A percentile compares a stretch with the other conserved stretches of the same genome.
Conservation (phyloP, 2,329 filamentous ascomycete species). For the Coleophoma crateriformis region DNA sequence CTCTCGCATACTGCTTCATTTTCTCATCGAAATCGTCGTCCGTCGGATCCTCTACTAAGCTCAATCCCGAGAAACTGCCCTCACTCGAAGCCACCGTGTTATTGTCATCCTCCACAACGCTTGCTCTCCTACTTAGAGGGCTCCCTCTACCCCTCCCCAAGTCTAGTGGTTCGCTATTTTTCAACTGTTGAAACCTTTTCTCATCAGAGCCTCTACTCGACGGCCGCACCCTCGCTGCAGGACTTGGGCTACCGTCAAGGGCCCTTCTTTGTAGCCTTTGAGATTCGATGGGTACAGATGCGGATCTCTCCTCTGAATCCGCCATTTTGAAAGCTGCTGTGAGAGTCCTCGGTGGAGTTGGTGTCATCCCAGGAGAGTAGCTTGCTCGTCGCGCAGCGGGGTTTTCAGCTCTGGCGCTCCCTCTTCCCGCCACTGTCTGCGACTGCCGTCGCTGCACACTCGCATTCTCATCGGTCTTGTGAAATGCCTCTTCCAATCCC, state of each 20-base stretch:
- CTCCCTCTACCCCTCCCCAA: neutral
- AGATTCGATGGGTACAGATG: conserved; percentile 4
- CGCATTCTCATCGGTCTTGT: conserved; percentile 8
- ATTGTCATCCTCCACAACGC: neutral
- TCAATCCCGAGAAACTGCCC: conserved; percentile 1
- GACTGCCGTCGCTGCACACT: conserved; percentile 1
- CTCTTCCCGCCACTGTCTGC: neutral
- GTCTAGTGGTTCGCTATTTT: neutral
- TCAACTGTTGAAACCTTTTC: neutral
- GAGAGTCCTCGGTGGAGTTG: conserved; percentile 5
- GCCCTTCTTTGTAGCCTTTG: conserved; percentile 6
- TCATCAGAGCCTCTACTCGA: conserved; percentile 2
- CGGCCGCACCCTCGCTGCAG: conserved; percentile 6
- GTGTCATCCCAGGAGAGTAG: conserved; percentile 2
- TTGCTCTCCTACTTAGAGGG: neutral
- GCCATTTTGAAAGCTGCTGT: conserved; percentile 1
- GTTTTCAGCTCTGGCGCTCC: conserved; percentile 2
- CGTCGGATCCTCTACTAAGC: conserved; percentile 1
- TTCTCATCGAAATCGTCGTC: conserved; percentile 7
- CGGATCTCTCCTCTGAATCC: conserved; percentile 2
- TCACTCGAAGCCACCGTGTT: neutral
- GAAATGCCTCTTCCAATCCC: conserved; percentile 10
- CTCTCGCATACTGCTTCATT: conserved; percentile 2
- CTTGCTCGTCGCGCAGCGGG: conserved; percentile 7
- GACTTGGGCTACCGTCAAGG: conserved; percentile 15